Base-by-base conservation (phyloP, 225 moss, liverwort and hornwort genomes). In the Physcomitrium patens region DNA sequence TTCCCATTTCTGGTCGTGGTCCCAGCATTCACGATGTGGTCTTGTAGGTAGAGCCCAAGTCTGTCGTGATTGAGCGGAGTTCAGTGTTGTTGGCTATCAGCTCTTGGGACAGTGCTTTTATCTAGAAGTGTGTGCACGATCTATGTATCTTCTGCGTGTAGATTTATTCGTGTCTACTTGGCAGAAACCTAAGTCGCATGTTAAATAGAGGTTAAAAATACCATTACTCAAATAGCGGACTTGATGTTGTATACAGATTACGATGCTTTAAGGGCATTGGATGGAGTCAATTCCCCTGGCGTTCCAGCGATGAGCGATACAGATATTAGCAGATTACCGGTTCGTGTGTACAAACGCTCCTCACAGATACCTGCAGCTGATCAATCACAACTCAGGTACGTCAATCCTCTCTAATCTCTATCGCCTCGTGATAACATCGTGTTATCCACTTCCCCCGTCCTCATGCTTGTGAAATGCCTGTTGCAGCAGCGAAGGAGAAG, bases 221-320 rank as follows among this genome's bases (percentile, higher is more conserved):
- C 57, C 20, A 9, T 82, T 15, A 17, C 51, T 22, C 69, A 45
- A 82, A 24, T 19, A 46, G 60, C 61, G 53, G 18, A 48, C 54
- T 42, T 78, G 46, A 12, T 82, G 68, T 43, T 3, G 13, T 18
- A 14, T 76, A 78, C 80, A 85, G 88, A 91, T 78, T 91, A 88
- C 67, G 90, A 91, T 63, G 80, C 88, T 15, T 63, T 91, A 70
- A 83, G 90, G 74, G 88, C 90, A 26, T 60, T 91, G 53, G 90
- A 91, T 77, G 81, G 81, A 68, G 88, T 86, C 69, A 88, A 86
- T 4, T 82, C 86, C 57, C 86, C 86, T 59, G 83, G 86, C 63
- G 78, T 88, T 37, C 82, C 86, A 12, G 77, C 84, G 11, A 76
- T 91, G 83, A 88, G 86, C 64, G 88, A 91, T 48, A 78, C 73